Percentiles rank a stretch among this genome's conserved stretches.
phyloP scores from a whole-genome alignment of 2,329 filamentous ascomycete species.

The Colletotrichum phormii region DNA sequence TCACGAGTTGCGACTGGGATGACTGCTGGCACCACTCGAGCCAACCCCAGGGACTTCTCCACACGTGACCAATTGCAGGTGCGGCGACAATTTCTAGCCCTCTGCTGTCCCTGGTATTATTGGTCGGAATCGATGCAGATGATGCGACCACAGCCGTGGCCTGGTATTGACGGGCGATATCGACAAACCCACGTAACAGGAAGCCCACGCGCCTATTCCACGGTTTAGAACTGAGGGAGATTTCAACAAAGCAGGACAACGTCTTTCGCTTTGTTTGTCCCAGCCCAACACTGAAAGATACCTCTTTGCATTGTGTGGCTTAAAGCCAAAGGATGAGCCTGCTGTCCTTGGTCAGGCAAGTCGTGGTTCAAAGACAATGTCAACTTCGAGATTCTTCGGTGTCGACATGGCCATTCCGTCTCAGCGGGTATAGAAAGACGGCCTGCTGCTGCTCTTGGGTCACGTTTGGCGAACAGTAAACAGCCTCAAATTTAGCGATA shows the following conservation, averaged over 20 bases:
- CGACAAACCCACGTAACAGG: neutral
- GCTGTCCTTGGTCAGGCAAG: neutral
- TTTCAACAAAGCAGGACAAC: neutral
- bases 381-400: constrained; percentile 6
- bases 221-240: neutral
- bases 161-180: neutral
- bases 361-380: neutral
- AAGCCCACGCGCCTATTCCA: neutral
- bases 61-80: neutral
- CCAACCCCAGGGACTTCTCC: neutral
- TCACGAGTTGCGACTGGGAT: neutral
- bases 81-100: neutral
- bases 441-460: neutral
- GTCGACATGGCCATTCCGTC: neutral
- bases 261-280: neutral
- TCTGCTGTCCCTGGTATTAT: neutral
- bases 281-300: neutral
- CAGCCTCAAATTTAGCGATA: neutral
- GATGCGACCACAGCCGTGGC: neutral
- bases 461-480: neutral
- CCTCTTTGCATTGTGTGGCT: neutral
- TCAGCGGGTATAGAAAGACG: neutral
- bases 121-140: neutral
- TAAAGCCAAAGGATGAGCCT: neutral
- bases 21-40: neutral